A percentile compares a stretch with the other conserved stretches of the same genome.
These are phyloP conservation scores for Eleusine indica DNA, from an alignment of 176 grass and related monocot species.

Conservation along the genomic window DNA sequence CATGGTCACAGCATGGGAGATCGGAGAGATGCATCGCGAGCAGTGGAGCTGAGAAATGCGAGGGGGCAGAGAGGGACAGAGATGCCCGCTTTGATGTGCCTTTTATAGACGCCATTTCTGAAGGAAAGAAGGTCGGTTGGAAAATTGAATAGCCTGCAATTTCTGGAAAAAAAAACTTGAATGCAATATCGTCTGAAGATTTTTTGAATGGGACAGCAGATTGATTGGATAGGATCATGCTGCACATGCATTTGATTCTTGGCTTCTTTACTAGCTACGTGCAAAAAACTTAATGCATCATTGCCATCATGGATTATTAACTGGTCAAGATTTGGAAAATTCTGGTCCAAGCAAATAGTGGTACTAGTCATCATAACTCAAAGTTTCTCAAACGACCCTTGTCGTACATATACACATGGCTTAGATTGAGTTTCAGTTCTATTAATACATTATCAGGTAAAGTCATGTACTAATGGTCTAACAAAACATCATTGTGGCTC, in stretches of 20 bases:
- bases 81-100: neutral
- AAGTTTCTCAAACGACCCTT: neutral
- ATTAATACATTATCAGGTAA: neutral
- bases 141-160: conserved; percentile 33
- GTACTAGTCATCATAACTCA: neutral
- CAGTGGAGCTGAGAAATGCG: neutral
- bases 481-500: neutral
- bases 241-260: conserved; percentile 28
- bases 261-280: neutral
- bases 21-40: neutral
- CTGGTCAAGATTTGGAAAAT: neutral
- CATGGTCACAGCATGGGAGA: neutral
- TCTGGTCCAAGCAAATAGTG: neutral
- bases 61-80: neutral
- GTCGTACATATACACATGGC: neutral
- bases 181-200: conserved; percentile 41
- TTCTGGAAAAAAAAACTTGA: conserved; percentile 3
- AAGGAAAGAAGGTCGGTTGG: conserved; percentile 27
- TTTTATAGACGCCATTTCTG: conserved; percentile 32
- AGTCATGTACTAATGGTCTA: neutral
- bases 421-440: too few species aligned
- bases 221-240: conserved; percentile 9
- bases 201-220: neutral
- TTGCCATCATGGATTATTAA: neutral
- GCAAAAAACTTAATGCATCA: neutral